Base-by-base conservation (phyloP, 371 early-diverging fungal species). In the Apophysomyces ossiformis region DNA sequence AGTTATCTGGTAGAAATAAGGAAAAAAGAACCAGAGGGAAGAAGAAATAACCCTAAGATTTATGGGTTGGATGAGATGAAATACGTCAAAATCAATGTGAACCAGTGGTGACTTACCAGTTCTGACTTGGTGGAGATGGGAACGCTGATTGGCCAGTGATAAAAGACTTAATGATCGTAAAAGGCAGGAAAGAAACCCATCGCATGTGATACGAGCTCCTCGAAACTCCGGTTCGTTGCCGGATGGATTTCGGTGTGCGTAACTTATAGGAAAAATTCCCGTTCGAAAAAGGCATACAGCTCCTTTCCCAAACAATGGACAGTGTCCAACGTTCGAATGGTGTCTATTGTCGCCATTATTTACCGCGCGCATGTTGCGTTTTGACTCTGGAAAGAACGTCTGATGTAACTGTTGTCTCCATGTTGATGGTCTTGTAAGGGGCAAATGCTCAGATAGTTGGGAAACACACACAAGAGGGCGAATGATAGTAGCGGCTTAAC, bases 81-180 rank as follows among this genome's bases (percentile, higher is more conserved):
- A 50, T 50, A 50, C 21, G 54, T 50, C 54, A 50, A 50, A 50
- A 50, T 50, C 54, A 50, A 50, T 50, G 54, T 50, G 54, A 50
- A 21, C 54, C 54, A 50, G 54, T 50, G 11, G 54, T 50, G 54
- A 21, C 54, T 50, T 50, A 50, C 54, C 16, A 50, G 54, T 50
- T 50, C 54, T 50, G 54, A 50, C 54, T 50, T 50, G 21, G 54
- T 50, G 54, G 54, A 50, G 54, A 50, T 50, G 21, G n/a, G 21
- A 5, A 50, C 54, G 54, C 4, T 50, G 54, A 50, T 50, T 50
- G 54, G 54, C n/a, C 21, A 2, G 21, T 50, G 54, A 50, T 50
- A 21, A 7, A 16, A 21, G 54, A 21, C 1, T 21, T 50, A 5
- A 50, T 45, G 21, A 50, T 41, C 13, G 41, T 8, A 50, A 50